Evolutionary conservation across 192 early-diverging fungal species (phyloP).

Genomic region (Backusella tarrabulga): DNA sequence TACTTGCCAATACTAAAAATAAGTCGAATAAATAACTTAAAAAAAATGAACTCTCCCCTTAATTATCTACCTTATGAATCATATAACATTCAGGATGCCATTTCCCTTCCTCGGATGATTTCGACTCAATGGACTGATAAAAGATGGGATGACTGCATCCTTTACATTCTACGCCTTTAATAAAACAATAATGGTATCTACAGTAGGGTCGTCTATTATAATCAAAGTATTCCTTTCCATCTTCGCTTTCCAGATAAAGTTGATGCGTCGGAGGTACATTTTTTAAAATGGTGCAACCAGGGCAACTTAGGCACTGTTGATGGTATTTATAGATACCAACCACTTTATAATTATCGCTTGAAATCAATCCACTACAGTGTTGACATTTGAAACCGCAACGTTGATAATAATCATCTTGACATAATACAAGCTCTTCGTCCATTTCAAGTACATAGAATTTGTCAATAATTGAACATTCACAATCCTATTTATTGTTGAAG

Average conservation of each 20-base stretch:
- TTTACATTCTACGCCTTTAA: slow-evolving; percentile 72
- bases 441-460: slow-evolving; percentile 55
- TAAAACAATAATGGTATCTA: slow-evolving; percentile 75
- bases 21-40: slow-evolving; percentile 9
- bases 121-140: slow-evolving; percentile 76
- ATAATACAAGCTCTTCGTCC: slow-evolving; percentile 43
- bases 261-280: slow-evolving; percentile 35
- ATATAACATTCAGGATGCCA: slow-evolving; percentile 95
- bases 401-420: slow-evolving; percentile 70
- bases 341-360: slow-evolving; percentile 69
- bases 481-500: slow-evolving; percentile 32
- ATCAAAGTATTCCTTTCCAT: slow-evolving; percentile 37
- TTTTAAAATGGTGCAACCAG: slow-evolving; percentile 22
- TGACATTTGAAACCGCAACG: slow-evolving; percentile 61
- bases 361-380: slow-evolving; percentile 70
- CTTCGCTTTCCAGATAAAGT: slow-evolving; percentile 69
- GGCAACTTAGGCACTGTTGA: slow-evolving; percentile 83
- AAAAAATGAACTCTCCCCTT: not conserved
- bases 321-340: slow-evolving; percentile 80
- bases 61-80: slow-evolving; percentile 69
- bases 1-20: slow-evolving; percentile 11
- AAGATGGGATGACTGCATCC: slow-evolving; percentile 81
- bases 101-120: slow-evolving; percentile 47
- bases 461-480: slow-evolving; percentile 54
- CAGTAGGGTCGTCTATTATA: slow-evolving; percentile 78